Evolutionary conservation across 139 green algal species (phyloP).

Genomic region (Tetraselmis chui): DNA sequence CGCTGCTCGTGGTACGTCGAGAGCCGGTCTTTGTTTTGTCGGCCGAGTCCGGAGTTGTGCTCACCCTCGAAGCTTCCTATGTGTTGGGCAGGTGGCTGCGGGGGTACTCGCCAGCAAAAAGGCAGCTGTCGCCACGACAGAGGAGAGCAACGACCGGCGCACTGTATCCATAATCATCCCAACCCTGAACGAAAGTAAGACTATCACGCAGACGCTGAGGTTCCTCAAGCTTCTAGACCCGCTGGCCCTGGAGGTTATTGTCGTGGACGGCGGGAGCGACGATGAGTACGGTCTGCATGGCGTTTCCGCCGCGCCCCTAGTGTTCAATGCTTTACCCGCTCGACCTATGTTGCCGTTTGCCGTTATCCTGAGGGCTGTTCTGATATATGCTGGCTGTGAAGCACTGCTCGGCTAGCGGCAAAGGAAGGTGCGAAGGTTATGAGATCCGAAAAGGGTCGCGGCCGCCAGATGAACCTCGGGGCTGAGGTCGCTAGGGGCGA

Average conservation of each 20-base stretch:
- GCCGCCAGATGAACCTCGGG: conserved; percentile 72
- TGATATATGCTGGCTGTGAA: conserved; percentile 17
- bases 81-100: too few relatives aligned
- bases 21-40: too few relatives aligned
- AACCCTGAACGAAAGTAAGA: conserved; percentile 53
- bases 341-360: background rate
- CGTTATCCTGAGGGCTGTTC: background rate
- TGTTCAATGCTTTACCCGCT: too few relatives aligned
- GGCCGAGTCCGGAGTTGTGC: too few relatives aligned
- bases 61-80: too few relatives aligned
- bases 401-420: conserved; percentile 32
- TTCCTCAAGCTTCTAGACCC: conserved; percentile 37
- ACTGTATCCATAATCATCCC: conserved; percentile 37
- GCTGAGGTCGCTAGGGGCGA: conserved; percentile 31
- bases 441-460: conserved; percentile 30
- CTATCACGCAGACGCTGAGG: conserved; percentile 32
- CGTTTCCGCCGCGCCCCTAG: too few relatives aligned
- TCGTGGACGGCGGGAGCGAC: conserved; percentile 66
- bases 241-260: conserved; percentile 53
- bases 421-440: conserved; percentile 10
- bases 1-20: too few relatives aligned
- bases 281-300: conserved; percentile 45
- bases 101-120: too few relatives aligned
- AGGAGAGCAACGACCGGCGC: too few relatives aligned
- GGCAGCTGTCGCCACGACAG: too few relatives aligned